Base-by-base conservation (phyloP, 192 early-diverging fungal species). In the Physocladia obscura region DNA sequence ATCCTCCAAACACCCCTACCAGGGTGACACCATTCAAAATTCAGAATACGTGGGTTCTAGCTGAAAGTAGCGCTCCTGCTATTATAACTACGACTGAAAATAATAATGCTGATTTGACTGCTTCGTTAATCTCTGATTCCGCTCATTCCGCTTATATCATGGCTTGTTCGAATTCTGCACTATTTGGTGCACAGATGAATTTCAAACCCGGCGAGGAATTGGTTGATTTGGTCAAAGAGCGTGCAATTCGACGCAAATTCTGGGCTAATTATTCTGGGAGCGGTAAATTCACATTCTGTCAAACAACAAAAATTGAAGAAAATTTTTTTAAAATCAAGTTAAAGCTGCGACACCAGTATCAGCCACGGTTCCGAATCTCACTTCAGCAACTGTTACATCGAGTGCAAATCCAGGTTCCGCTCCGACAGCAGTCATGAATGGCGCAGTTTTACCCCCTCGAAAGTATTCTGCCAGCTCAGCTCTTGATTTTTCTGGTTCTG, bases 181-280 rank as follows among this genome's bases (percentile, higher is more conserved):
- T 68, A 26, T 68, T 68, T 44, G 65, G 65, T 2, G 51, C 65
- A 49, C 49, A 49, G 34, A 44, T 65, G 6, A 52, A 6, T 21
- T 65, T 65, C 32, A 49, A 52, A 24, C 11, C 13, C 13, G 54
- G 65, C 15, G 51, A 68, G 17, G 54, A 27, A 4, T 2, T 68
- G 3, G 65, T 40, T 17, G 31, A 27, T 21, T 13, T 68, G 11
- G 15, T 57, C 4, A 57, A 54, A 26, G 65, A 15, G 35, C 50
- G 65, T 24, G 52, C 3, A 44, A 37, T 13, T 17, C 8, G 52
- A 19, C 15, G 22, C 6, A 57, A 54, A 8, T 52, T 38, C 40
- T 68, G 65, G 65, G 51, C 17, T 21, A 49, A 68, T 8, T 56
- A 39, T 26, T 51, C 39, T 24, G 61, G 30, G 11, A 36, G 35